Evolutionary conservation across 306 rosid genomes (phyloP), one percentile per base, ranked within the genome.

Genomic region (Pueraria montana): DNA sequence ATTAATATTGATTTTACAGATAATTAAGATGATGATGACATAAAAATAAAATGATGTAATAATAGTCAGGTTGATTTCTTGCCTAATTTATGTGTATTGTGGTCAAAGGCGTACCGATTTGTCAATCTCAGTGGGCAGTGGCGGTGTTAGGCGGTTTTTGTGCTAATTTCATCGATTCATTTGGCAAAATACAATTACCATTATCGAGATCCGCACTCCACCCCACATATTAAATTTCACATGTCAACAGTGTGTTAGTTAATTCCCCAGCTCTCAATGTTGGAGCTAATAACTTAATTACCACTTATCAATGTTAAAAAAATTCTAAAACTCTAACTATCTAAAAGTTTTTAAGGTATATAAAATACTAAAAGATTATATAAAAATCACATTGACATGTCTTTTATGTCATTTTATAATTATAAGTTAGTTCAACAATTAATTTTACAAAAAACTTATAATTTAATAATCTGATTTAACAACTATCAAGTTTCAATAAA

Each of bases 171-270:
- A 52, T n/a, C 6, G 7, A 9, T 8, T 58, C 11, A 55, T 59
- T 59, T 1, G 18, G 67, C 34, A 58, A 58, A 11, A 4, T 30
- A 4, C 17, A 59, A 23, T 58, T 21, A 58, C 3, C 65, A 58
- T 2, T 26, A 26, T 62, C 68, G 40, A 27, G 68, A 62, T 27
- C 68, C 36, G 38, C 67, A 26, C 26, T 6, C 58, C 58, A 52
- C 21, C 58, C 10, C 2, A 6, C 26, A 12, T n/a, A 24, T 61
- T 32, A 16, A 27, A 26, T 27, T 62, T 27, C 68, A 62, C 68
- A 62, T 62, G 40, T 27, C 68, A 62, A 62, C 3, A 62, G 40
- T 62, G 40, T 61, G 42, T 62, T 62, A 6, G 42, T 62, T 62
- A 10, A 58, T 55, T 10, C 13, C 23, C 62, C 12, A 1, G 26